These are phyloP conservation scores for Diaporthe sp. DNA, from an alignment of 2,329 filamentous ascomycete genomes.

Conservation along the genomic window DNA sequence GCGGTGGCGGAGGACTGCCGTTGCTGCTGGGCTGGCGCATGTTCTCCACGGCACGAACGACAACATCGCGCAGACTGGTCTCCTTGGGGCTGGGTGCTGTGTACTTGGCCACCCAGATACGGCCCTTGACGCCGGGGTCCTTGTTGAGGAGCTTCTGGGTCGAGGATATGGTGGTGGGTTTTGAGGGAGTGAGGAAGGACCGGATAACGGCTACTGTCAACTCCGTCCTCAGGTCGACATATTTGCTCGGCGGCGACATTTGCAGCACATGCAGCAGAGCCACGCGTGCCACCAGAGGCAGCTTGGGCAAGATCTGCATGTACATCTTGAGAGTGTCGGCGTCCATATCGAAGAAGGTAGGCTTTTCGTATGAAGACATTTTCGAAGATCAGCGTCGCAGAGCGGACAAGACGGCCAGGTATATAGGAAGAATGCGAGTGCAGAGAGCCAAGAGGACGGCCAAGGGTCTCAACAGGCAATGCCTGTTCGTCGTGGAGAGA, in stretches of 20 bases:
- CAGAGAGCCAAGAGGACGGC: neutral
- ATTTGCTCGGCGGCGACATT: conserved; percentile 77
- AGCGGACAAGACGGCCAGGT: neutral
- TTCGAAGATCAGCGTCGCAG: neutral
- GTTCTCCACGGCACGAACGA: conserved; percentile 70
- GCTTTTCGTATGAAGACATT: conserved; percentile 6
- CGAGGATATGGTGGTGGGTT: conserved; percentile 67
- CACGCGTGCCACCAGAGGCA: conserved; percentile 74
- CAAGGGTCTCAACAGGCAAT: conserved; percentile 16
- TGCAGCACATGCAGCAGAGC: conserved; percentile 74
- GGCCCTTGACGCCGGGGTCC: conserved; percentile 80
- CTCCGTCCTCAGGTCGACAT: conserved; percentile 84
- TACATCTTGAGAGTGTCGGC: conserved; percentile 43
- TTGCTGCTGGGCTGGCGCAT: conserved; percentile 53
- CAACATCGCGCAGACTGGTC: conserved; percentile 67
- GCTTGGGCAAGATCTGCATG: conserved; percentile 61
- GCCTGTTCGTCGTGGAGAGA: neutral
- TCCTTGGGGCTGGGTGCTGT: conserved; percentile 72
- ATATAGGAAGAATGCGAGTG: neutral
- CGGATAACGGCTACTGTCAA: conserved; percentile 81
- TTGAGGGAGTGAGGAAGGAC: conserved; percentile 66
- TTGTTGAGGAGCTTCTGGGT: conserved; percentile 74
- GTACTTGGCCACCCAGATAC: conserved; percentile 84
- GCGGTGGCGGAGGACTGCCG: conserved; percentile 27
- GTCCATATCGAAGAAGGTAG: conserved; percentile 29